These are phyloP conservation scores for Lanzia echinophila DNA, from an alignment of 2,329 filamentous ascomycete species.

Conservation along the genomic window DNA sequence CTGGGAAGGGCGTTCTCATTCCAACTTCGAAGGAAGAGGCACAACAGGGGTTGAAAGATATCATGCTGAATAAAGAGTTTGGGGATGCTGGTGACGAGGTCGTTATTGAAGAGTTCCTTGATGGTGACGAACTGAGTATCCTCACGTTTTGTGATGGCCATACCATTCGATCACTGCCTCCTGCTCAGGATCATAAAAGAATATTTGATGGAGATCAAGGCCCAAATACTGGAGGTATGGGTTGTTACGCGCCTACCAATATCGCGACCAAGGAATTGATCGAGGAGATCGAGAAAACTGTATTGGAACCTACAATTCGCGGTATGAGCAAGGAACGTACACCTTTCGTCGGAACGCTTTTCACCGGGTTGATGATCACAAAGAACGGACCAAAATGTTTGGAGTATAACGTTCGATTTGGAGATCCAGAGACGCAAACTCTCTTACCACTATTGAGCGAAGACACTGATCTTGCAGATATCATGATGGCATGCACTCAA, in stretches of 20 bases:
- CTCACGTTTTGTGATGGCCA: conserved; percentile 88
- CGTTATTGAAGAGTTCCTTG: conserved; percentile 89
- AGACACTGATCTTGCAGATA: conserved; percentile 77
- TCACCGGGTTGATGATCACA: conserved; percentile 93
- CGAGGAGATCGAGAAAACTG: conserved; percentile 68
- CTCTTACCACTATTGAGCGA: conserved; percentile 69
- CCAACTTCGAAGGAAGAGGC: conserved; percentile 69
- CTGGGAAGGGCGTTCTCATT: conserved; percentile 87
- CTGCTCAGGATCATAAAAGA: conserved; percentile 95
- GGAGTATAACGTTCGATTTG: conserved; percentile 91
- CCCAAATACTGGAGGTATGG: conserved; percentile 96
- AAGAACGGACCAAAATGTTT: conserved; percentile 71
- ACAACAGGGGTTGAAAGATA: conserved; percentile 71
- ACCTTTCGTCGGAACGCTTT: conserved; percentile 68
- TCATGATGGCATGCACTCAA: conserved; percentile 80
- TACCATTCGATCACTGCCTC: conserved; percentile 73
- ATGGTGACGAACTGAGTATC: conserved; percentile 87
- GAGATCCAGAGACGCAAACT: conserved; percentile 87
- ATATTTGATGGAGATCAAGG: conserved; percentile 86
- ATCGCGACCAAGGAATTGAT: conserved; percentile 69
- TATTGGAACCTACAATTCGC: conserved; percentile 83
- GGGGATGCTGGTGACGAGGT: conserved; percentile 82
- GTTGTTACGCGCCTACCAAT: conserved; percentile 88
- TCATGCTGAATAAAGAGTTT: conserved; percentile 86
- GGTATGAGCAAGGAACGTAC: conserved; percentile 79